phyloP scores from a whole-genome alignment of 345 rosid genomes.

The Lagerstroemia speciosa region DNA sequence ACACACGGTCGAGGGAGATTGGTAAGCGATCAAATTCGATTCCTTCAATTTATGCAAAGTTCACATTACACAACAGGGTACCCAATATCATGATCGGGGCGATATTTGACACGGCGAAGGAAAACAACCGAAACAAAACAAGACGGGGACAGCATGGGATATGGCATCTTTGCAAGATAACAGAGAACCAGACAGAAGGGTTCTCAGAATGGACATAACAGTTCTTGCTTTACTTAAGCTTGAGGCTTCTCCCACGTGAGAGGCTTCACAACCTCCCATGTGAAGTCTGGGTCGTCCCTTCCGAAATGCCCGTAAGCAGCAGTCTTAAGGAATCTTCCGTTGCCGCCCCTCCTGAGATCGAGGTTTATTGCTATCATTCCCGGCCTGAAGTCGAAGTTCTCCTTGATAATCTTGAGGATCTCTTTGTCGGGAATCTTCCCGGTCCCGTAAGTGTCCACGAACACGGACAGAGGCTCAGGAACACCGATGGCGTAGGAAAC shows the following conservation, averaged over 20 bases:
- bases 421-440: constrained; percentile 18
- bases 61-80: not conserved
- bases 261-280: constrained; percentile 48
- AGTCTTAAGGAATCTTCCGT: too few species aligned
- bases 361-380: constrained; percentile 49
- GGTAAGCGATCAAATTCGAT: not conserved
- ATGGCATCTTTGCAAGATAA: not conserved
- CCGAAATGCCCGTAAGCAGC: too few species aligned
- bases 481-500: constrained; percentile 17
- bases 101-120: not conserved
- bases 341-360: constrained; percentile 40
- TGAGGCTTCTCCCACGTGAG: constrained; percentile 13
- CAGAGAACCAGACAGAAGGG: too few species aligned
- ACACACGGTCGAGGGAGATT: not conserved
- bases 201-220: too few species aligned
- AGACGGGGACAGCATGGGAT: not conserved
- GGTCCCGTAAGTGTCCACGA: constrained; percentile 11
- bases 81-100: not conserved
- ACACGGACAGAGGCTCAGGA: constrained; percentile 14
- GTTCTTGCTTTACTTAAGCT: not conserved
- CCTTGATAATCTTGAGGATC: constrained; percentile 11
- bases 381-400: constrained; percentile 29
- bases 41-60: not conserved
- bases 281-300: constrained; percentile 48
- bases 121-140: not conserved